Evolutionary conservation across 2,329 filamentous ascomycete species (phyloP), one percentile per base, ranked within the genome.

Genomic region (Diaporthe vaccinii): DNA sequence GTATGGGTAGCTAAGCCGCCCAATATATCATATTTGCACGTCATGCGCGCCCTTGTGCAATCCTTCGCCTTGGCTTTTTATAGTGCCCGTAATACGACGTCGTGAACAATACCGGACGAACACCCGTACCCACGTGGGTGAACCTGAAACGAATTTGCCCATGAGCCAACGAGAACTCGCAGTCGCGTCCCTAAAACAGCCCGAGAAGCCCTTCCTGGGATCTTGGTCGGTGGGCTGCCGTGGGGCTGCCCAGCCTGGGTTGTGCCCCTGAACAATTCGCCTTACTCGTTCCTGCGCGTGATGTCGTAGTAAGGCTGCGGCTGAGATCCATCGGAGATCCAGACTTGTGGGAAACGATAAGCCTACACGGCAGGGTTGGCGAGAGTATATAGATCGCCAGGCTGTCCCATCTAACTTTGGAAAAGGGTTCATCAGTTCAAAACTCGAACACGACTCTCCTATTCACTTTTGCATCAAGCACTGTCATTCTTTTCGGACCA

Each of bases 251-350:
- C 22, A 53, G 46, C 44, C 46, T 41, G 49, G 22, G 25, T 17
- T 31, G 46, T 10, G 65, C 65, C 65, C 31, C 46, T 53, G 46
- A 53, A 36, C 65, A 68, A 53, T 53, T 68, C 65, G 65, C 65
- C 46, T 39, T 68, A 68, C 65, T 68, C 65, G 65, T 46, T 68
- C 4, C 46, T 36, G 22, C 31, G 31, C 65, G 20, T 17, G 22
- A 53, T 53, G 28, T 39, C 12, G 31, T n/a, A 46, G 65, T 68
- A 68, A 53, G 46, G 46, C 65, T 68, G 65, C 46, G 46, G 28
- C 65, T 53, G 46, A 68, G 65, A 9, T 68, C 46, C 46, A 53
- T 46, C n/a, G 12, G 2, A 39, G 31, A 68, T 41, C 46, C 31
- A 39, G 46, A 12, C 65, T 53, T 28, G 31, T 39, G 34, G 65